Percentiles rank a stretch among this genome's conserved stretches.
Conservation (phyloP, 768 basidiomycete genomes). For the Rhodotorula sphaerocarpa region DNA sequence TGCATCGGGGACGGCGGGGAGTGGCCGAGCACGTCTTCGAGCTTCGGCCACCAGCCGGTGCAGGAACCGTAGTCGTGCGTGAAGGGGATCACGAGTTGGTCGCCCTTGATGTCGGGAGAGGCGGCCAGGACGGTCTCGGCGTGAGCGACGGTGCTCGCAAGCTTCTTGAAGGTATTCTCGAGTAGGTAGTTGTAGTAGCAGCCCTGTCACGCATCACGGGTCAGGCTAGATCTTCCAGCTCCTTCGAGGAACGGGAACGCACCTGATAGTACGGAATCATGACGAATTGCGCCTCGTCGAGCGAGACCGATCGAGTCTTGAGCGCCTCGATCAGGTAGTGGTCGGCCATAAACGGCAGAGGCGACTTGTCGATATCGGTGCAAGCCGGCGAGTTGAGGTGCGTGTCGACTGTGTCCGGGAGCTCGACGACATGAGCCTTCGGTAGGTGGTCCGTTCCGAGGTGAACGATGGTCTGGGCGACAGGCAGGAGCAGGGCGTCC, state of each 20-base stretch:
- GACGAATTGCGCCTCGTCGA: slow-evolving; percentile 36
- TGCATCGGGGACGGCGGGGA: slow-evolving; percentile 38
- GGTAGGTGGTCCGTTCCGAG: slow-evolving; percentile 25
- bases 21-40: slow-evolving; percentile 35
- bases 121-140: slow-evolving; percentile 31
- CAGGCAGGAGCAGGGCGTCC: slow-evolving; percentile 35
- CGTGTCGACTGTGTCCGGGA: slow-evolving; percentile 35
- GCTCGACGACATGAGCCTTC: slow-evolving; percentile 24
- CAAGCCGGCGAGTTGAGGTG: slow-evolving; percentile 31
- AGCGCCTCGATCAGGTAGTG: slow-evolving; percentile 37
- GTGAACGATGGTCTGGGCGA: slow-evolving; percentile 27
- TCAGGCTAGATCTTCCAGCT: background rate
- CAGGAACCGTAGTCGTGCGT: slow-evolving; percentile 39
- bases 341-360: slow-evolving; percentile 35
- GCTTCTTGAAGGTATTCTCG: slow-evolving; percentile 38
- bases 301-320: slow-evolving; percentile 11
- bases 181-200: slow-evolving; percentile 38
- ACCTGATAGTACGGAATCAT: slow-evolving; percentile 37
- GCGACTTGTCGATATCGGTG: slow-evolving; percentile 33
- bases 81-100: slow-evolving; percentile 37
- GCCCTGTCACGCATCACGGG: slow-evolving; percentile 14
- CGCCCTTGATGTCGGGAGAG: slow-evolving; percentile 22
- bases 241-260: background rate
- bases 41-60: slow-evolving; percentile 37
- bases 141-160: slow-evolving; percentile 33